phyloP scores from a whole-genome alignment of 129 eudicot species.

The Chrysanthemum seticuspe region DNA sequence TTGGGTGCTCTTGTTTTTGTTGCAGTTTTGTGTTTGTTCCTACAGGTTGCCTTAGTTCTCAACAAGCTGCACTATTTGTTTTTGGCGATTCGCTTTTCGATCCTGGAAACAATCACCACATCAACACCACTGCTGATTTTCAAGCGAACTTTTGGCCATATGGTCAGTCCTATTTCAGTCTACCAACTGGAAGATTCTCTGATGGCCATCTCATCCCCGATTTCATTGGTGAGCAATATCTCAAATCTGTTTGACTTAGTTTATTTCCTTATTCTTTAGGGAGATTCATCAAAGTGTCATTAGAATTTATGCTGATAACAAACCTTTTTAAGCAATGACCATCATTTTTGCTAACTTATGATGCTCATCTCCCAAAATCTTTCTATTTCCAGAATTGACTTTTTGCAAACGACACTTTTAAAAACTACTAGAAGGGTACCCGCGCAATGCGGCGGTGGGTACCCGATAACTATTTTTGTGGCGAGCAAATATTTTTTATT shows the following conservation, averaged over 20 bases:
- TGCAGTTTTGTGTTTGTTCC: background rate
- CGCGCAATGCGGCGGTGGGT: too few relatives aligned
- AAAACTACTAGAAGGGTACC: too few relatives aligned
- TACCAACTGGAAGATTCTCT: conserved; percentile 51
- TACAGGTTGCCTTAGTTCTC: background rate
- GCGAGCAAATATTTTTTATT: too few relatives aligned
- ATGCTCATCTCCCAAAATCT: too few relatives aligned
- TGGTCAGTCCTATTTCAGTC: conserved; percentile 43
- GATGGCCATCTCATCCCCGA: conserved; percentile 54
- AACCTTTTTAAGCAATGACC: background rate
- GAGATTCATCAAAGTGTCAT: background rate
- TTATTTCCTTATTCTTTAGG: background rate
- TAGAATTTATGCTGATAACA: background rate
- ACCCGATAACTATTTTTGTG: too few relatives aligned
- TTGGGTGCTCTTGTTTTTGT: background rate
- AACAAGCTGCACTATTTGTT: conserved; percentile 27
- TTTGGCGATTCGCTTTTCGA: conserved; percentile 56
- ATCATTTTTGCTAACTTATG: too few relatives aligned
- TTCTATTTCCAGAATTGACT: too few relatives aligned
- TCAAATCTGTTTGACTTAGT: background rate
- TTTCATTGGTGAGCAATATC: conserved; percentile 38
- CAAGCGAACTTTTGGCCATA: conserved; percentile 52
- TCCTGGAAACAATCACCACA: conserved; percentile 51
- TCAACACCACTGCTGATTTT: conserved; percentile 41
- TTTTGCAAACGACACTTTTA: too few relatives aligned